Evolutionary conservation across 768 basidiomycete genomes (phyloP), one percentile per base, ranked within the genome.

Genomic region (Hygrophorus pudorinus): DNA sequence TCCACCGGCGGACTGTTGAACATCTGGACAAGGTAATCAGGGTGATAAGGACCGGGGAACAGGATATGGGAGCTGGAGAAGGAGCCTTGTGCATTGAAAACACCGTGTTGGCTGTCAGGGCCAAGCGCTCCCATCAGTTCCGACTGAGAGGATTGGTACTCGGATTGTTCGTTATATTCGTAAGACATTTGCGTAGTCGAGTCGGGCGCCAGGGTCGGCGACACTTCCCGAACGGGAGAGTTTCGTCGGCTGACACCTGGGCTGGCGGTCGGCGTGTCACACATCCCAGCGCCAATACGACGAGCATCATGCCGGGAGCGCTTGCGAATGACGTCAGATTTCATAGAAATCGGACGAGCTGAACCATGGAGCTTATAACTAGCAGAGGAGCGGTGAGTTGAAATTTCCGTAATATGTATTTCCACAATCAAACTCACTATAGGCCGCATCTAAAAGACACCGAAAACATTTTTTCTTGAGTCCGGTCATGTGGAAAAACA

Each of bases 301-400:
- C 84, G 76, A 16, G 82, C 80, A 48, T 89, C 85, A 52, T 88
- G 85, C 1, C 87, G 70, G 2, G n/a, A n/a, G n/a, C n/a, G n/a
- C n/a, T n/a, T n/a, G n/a, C n/a, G n/a, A n/a, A n/a, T n/a, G n/a
- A n/a, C 79, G 50, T 91, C 88, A 3, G 85, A 88, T 59, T 90
- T 90, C 87, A 91, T 90, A 6, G 84, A 86, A 48, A 89, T 86
- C 2, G 88, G 88, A 18, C 88, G 79, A 1, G 83, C 79, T 14
- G 86, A 81, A 13, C n/a, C n/a, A n/a, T n/a, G n/a, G n/a, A n/a
- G n/a, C n/a, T n/a, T n/a, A n/a, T n/a, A n/a, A n/a, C n/a, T 87
- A 12, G 13, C 9, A 37, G 14, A 24, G 33, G 17, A 12, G 33
- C 11, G 9, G 24, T 12, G n/a, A n/a, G n/a, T n/a, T n/a, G n/a